Base-by-base conservation (phyloP, 2,329 filamentous ascomycete genomes). In the Fusarium sp. region DNA sequence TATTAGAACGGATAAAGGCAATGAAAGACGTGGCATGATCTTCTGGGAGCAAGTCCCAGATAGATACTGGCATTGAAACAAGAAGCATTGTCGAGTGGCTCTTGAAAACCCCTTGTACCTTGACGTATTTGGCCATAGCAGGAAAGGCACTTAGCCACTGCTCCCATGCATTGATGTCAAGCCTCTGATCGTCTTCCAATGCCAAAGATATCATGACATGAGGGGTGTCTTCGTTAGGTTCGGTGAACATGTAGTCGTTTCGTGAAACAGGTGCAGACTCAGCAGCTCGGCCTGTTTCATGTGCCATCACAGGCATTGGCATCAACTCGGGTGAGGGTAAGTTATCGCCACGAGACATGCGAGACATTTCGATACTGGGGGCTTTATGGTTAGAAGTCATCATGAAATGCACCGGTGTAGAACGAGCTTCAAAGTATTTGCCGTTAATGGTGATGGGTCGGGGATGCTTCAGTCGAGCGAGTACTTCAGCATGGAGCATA, bases 201-300 rank as follows among this genome's bases (percentile, higher is more conserved):
- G 88, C 86, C 8, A 89, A 75, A 1, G 87, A 89, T 30, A 89
- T 87, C 84, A 89, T 87, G 43, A 89, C 87, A 68, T 89, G 87
- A 6, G 88, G 88, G 6, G 84, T 82, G 57, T 87, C 83, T 69
- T 88, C 86, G 54, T 84, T 86, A 3, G 87, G 87, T 57, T 86
- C 85, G 18, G 70, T 75, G 32, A 77, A 72, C 62, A 81, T 65
- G 63, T 78, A 47, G 66, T 75, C 76, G 53, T 73, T 73, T 8
- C 61, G 63, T 15, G 75, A 49, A 40, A 68, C 62, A 59, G 74
- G 44, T 11, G 63, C 68, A 18, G 71, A 68, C 40, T 77, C 76
- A 24, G 73, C 63, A 2, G 76, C 75, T 54, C 76, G 72, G 24
- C 78, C 78, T 8, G 68, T 61, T 56, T 77, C 75, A 30, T 55